Percentiles rank a stretch among this genome's conserved stretches.
These are phyloP conservation scores for Cryptosporidium ryanae DNA, from an alignment of 169 alveolate genomes.

Conservation along the genomic window DNA sequence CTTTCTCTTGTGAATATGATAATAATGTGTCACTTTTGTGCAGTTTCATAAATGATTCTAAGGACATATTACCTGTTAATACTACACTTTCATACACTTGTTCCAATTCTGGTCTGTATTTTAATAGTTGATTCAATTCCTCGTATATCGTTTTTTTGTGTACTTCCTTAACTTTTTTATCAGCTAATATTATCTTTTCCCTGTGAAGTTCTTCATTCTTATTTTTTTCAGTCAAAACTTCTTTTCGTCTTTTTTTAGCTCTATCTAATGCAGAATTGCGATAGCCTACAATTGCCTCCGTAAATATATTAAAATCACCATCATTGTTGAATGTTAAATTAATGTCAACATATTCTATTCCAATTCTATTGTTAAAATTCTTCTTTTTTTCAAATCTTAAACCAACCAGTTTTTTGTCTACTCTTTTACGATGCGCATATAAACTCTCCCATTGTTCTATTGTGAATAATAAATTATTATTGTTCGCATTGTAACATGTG, in stretches of 20 bases:
- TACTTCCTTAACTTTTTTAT: conserved; percentile 16
- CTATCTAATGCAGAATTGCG: conserved; percentile 26
- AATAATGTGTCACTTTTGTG: conserved; percentile 24
- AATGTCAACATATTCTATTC: conserved; percentile 13
- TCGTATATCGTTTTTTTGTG: conserved; percentile 20
- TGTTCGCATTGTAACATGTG: neutral
- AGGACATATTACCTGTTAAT: conserved; percentile 49
- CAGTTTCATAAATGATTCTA: conserved; percentile 62
- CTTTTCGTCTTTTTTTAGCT: neutral
- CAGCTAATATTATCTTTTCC: conserved; percentile 16
- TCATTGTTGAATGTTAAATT: conserved; percentile 8
- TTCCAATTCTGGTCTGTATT: conserved; percentile 33
- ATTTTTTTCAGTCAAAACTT: neutral
- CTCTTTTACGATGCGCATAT: conserved; percentile 66
- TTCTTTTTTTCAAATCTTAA: conserved; percentile 55
- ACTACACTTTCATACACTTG: conserved; percentile 29
- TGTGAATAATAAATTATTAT: neutral
- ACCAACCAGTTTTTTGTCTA: conserved; percentile 42
- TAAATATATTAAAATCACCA: conserved; percentile 38
- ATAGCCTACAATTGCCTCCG: neutral
- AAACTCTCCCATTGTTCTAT: conserved; percentile 37
- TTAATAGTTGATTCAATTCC: conserved; percentile 35
- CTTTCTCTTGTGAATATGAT: conserved; percentile 37
- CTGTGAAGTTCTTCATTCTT: neutral
- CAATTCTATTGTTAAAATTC: neutral